Conservation (phyloP, 345 rosid species). For the Lumnitzera littorea region DNA sequence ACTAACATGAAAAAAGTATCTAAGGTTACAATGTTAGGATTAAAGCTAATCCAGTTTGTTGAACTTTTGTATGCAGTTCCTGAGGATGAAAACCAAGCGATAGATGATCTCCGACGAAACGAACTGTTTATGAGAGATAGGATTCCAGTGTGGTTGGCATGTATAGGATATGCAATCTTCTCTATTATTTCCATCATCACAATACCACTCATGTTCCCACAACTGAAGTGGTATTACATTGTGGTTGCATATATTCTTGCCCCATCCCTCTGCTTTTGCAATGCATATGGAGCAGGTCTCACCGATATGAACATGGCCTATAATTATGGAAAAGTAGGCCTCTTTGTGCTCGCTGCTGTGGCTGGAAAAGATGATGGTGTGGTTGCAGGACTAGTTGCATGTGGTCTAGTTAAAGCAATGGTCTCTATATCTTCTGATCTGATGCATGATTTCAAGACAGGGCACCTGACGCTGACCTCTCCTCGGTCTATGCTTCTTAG, state of each 20-base stretch:
- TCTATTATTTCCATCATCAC: conserved; percentile 58
- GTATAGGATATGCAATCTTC: conserved; percentile 57
- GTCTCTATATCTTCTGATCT: conserved; percentile 82
- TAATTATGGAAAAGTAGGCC: conserved; percentile 88
- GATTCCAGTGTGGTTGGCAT: conserved; percentile 76
- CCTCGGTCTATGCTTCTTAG: conserved; percentile 87
- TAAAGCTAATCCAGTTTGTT: neutral
- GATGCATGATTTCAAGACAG: conserved; percentile 95
- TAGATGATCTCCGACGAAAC: conserved; percentile 35
- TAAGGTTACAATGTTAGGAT: too few species aligned
- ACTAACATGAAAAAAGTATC: too few species aligned
- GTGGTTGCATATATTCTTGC: conserved; percentile 82
- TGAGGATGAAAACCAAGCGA: conserved; percentile 14
- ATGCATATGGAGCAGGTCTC: conserved; percentile 91
- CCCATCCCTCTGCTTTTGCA: conserved; percentile 88
- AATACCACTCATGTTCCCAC: conserved; percentile 78
- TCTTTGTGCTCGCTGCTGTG: conserved; percentile 73
- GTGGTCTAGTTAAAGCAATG: conserved; percentile 83
- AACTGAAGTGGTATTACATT: conserved; percentile 84
- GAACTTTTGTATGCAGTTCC: conserved; percentile 18
- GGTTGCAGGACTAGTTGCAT: conserved; percentile 81
- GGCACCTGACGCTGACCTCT: conserved; percentile 83
- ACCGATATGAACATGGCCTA: conserved; percentile 98
- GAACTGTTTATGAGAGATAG: conserved; percentile 67
- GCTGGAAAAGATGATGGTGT: conserved; percentile 62